phyloP scores from a whole-genome alignment of 2,329 filamentous ascomycete genomes.

The Coniella lustricola region DNA sequence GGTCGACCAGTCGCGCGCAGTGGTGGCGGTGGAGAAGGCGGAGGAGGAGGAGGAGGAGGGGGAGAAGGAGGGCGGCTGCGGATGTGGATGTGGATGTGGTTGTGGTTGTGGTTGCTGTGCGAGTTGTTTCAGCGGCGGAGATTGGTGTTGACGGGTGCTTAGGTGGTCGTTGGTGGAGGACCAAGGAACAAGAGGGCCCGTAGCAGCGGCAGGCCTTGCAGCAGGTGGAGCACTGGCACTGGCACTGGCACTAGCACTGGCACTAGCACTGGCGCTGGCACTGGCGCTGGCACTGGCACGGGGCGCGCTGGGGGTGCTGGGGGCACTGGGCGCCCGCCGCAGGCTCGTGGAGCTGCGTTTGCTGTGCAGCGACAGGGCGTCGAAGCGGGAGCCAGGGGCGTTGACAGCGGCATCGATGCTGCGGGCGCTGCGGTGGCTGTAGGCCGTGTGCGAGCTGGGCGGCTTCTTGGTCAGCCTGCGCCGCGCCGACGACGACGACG shows the following conservation, averaged over 20 bases:
- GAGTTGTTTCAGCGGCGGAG: no score
- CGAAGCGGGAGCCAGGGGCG: conserved; percentile 34
- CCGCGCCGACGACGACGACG: conserved; percentile 45
- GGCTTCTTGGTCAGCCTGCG: conserved; percentile 59
- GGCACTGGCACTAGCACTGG: no score
- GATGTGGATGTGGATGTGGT: neutral
- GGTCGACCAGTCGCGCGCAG: conserved; percentile 37
- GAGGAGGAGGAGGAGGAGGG: conserved; percentile 39
- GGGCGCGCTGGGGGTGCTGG: no score
- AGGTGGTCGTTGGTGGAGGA: no score
- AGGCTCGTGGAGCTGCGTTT: conserved; percentile 59
- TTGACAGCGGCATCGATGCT: conserved; percentile 34
- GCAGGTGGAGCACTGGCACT: conserved; percentile 50
- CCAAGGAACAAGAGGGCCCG: no score
- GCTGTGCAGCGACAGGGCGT: conserved; percentile 52
- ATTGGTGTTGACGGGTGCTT: neutral
- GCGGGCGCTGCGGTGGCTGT: conserved; percentile 40
- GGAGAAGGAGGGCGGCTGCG: conserved; percentile 31
- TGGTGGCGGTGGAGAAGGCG: conserved; percentile 37
- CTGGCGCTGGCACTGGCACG: no score
- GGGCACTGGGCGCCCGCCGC: conserved; percentile 53
- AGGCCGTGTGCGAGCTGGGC: conserved; percentile 36
- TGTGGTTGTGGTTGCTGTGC: no score
- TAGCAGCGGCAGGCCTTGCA: conserved; percentile 36
- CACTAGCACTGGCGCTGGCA: no score